phyloP scores from a whole-genome alignment of 2,329 filamentous ascomycete species.

The Sporothrix humicola region DNA sequence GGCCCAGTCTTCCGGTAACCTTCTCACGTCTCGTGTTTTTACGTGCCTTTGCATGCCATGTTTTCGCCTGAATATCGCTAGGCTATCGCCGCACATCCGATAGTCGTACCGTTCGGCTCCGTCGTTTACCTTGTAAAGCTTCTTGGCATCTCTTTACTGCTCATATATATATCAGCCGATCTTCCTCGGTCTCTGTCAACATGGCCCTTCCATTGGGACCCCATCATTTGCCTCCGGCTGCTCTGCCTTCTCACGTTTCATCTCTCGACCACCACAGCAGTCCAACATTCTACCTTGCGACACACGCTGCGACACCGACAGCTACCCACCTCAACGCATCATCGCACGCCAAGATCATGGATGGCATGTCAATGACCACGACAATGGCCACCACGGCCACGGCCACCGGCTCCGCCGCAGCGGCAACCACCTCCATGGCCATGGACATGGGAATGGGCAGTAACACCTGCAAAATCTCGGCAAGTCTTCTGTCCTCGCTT shows the following conservation, averaged over 20 bases:
- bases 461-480: constrained; percentile 51
- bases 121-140: background rate
- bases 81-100: background rate
- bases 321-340: background rate
- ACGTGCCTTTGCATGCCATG: too few relatives aligned
- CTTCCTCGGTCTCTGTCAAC: background rate
- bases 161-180: background rate
- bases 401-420: background rate
- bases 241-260: background rate
- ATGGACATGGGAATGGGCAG: constrained; percentile 45
- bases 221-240: background rate
- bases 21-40: background rate
- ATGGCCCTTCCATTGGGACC: background rate
- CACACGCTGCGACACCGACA: too few relatives aligned
- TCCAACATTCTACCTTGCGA: background rate
- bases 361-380: constrained; percentile 19
- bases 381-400: constrained; percentile 18
- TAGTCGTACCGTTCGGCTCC: background rate
- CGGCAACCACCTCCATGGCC: constrained; percentile 22
- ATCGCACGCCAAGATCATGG: too few relatives aligned
- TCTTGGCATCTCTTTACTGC: background rate
- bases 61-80: too few relatives aligned
- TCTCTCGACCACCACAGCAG: background rate
- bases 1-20: background rate
- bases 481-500: constrained; percentile 40